These are phyloP conservation scores for Lasiodiplodia gonubiensis DNA, from an alignment of 2,329 filamentous ascomycete genomes.

Conservation along the genomic window DNA sequence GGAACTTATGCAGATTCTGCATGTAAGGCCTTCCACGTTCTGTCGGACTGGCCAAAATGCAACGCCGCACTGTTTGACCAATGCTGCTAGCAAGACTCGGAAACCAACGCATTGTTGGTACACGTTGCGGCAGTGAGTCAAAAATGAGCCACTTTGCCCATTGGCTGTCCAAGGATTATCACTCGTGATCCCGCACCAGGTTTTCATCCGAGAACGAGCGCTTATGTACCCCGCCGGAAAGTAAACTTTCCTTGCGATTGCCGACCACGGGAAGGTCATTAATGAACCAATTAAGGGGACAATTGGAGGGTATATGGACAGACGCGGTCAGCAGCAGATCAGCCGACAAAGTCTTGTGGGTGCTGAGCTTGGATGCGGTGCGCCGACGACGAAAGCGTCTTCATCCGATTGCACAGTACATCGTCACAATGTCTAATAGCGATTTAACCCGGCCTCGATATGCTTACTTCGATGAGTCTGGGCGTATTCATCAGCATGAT, in stretches of 20 bases:
- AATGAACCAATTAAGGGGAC: not conserved
- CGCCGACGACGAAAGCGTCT: not conserved
- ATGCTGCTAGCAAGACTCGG: too few relatives aligned
- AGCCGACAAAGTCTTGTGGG: not conserved
- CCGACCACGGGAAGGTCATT: not conserved
- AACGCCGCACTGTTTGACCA: too few relatives aligned
- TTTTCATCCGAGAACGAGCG: not conserved
- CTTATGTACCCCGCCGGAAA: not conserved
- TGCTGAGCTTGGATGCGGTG: not conserved
- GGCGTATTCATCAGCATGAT: too few relatives aligned
- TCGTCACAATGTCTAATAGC: not conserved
- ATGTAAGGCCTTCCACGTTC: not conserved
- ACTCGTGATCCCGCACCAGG: not conserved
- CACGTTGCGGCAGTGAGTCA: not conserved
- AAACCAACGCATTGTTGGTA: too few relatives aligned
- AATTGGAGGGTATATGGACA: not conserved
- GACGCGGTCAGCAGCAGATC: not conserved
- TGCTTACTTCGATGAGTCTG: not conserved
- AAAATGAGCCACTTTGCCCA: not conserved
- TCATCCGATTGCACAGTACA: conserved; percentile 1
- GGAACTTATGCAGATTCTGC: not conserved
- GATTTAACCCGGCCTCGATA: not conserved
- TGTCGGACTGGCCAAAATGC: too few relatives aligned
- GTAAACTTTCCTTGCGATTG: not conserved
- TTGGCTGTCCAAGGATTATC: not conserved